These are phyloP conservation scores for Nitzschia sp. DNA, from an alignment of 108 stramenopile species.

Conservation along the genomic window DNA sequence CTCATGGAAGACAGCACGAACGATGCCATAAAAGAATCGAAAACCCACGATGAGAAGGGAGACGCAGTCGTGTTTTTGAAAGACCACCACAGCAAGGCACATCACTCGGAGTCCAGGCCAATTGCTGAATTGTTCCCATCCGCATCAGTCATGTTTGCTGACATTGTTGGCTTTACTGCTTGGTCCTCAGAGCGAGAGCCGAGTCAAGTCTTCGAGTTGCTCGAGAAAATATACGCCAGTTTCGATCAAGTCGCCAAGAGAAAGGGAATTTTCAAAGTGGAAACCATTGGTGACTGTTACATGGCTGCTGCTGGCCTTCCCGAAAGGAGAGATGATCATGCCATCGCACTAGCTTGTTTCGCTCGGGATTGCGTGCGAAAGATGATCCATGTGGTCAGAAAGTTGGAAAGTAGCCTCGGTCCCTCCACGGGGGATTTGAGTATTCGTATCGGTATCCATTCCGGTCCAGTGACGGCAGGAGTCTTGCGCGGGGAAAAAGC, in stretches of 20 bases:
- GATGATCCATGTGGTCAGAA: conserved; percentile 19
- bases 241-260: conserved; percentile 37
- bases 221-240: conserved; percentile 28
- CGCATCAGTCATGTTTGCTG: conserved; percentile 42
- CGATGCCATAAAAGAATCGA: not conserved
- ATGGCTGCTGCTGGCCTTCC: conserved; percentile 43
- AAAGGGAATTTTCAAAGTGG: conserved; percentile 44
- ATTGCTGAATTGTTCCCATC: conserved; percentile 33
- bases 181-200: conserved; percentile 45
- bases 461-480: conserved; percentile 34
- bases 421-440: conserved; percentile 33
- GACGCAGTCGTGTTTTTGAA: no score
- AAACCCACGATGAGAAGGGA: no score
- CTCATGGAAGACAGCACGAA: not conserved
- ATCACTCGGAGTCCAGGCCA: not conserved
- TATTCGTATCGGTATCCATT: conserved; percentile 48
- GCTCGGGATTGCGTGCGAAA: conserved; percentile 39
- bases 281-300: conserved; percentile 61
- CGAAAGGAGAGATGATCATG: conserved; percentile 39
- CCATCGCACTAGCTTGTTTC: conserved; percentile 40
- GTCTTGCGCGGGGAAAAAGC: conserved; percentile 32
- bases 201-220: conserved; percentile 34
- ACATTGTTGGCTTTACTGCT: conserved; percentile 60
- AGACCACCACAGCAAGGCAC: no score
- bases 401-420: conserved; percentile 30